phyloP scores from a whole-genome alignment of 192 early-diverging fungal species.

The Nowakowskiella sp. region DNA sequence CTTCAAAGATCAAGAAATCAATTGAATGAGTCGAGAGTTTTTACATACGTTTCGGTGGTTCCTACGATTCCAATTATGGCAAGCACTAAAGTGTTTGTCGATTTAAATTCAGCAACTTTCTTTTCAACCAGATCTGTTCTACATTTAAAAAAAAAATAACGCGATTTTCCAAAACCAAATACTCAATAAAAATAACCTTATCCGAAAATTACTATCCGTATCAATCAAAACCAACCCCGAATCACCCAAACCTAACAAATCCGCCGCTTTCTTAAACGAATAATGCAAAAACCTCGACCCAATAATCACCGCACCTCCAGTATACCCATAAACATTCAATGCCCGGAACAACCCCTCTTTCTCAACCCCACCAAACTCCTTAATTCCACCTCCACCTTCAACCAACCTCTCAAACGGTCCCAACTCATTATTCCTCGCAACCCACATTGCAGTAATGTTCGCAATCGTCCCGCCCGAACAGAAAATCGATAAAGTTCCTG shows the following conservation, averaged over 20 bases:
- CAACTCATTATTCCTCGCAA: constrained; percentile 42
- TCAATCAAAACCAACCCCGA: constrained; percentile 35
- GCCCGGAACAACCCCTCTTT: constrained; percentile 42
- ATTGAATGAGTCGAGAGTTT: background rate
- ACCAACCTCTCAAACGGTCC: constrained; percentile 1
- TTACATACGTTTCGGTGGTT: constrained; percentile 45
- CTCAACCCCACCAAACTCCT: constrained; percentile 31
- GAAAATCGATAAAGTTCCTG: constrained; percentile 39
- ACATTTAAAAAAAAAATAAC: constrained; percentile 6
- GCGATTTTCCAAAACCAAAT: constrained; percentile 17
- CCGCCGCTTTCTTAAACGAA: constrained; percentile 53
- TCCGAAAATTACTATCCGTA: constrained; percentile 36
- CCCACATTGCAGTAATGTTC: constrained; percentile 55
- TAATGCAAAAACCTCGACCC: constrained; percentile 44
- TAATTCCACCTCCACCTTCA: constrained; percentile 15
- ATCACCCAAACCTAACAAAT: constrained; percentile 49
- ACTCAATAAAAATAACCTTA: constrained; percentile 21
- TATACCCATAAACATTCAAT: constrained; percentile 38
- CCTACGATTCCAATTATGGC: constrained; percentile 46
- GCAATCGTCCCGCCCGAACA: constrained; percentile 49
- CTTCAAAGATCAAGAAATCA: background rate
- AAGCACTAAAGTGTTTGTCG: constrained; percentile 27
- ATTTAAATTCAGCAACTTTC: constrained; percentile 24
- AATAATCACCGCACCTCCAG: constrained; percentile 41
- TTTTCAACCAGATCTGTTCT: constrained; percentile 29